Percentiles rank a stretch among this genome's conserved stretches.
phyloP scores from a whole-genome alignment of 225 moss, liverwort and hornwort species.

The Bryum argenteum region DNA sequence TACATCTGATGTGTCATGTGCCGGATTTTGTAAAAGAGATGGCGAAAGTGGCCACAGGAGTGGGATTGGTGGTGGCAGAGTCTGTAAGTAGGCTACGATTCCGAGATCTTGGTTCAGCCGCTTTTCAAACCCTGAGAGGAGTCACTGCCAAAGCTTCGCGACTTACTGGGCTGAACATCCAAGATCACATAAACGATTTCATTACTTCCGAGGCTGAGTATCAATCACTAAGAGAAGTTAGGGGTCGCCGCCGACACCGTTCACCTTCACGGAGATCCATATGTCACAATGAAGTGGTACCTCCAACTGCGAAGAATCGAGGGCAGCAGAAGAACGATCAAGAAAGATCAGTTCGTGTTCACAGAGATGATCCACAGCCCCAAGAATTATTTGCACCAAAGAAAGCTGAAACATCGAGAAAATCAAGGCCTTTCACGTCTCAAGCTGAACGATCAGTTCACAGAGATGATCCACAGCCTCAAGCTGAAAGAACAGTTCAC shows the following conservation, averaged over 20 bases:
- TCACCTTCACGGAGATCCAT: constrained; percentile 19
- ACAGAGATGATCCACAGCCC: constrained; percentile 23
- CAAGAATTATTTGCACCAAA: constrained; percentile 22
- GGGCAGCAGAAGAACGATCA: not conserved
- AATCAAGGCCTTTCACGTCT: constrained; percentile 25
- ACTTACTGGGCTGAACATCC: constrained; percentile 8
- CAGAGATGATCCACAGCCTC: constrained; percentile 24
- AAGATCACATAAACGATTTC: constrained; percentile 11
- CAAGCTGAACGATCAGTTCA: constrained; percentile 6
- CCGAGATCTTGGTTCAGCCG: constrained; percentile 48
- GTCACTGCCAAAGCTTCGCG: constrained; percentile 14
- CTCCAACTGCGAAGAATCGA: not conserved
- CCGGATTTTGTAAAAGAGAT: constrained; percentile 40
- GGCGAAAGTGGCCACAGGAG: constrained; percentile 57
- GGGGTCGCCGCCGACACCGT: not conserved
- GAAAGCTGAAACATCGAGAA: constrained; percentile 7
- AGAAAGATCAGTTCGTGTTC: constrained; percentile 1
- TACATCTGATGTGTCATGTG: constrained; percentile 23
- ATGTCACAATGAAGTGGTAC: not conserved
- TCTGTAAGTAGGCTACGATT: constrained; percentile 35
- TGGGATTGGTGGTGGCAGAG: constrained; percentile 47
- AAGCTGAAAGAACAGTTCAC: no score
- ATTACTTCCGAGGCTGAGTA: constrained; percentile 16
- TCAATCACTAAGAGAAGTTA: constrained; percentile 23
- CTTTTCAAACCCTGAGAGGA: constrained; percentile 43